Evolutionary conservation across 73 alveolate species (phyloP), one percentile per base, ranked within the genome.

Genomic region (Tetrahymena borealis): DNA sequence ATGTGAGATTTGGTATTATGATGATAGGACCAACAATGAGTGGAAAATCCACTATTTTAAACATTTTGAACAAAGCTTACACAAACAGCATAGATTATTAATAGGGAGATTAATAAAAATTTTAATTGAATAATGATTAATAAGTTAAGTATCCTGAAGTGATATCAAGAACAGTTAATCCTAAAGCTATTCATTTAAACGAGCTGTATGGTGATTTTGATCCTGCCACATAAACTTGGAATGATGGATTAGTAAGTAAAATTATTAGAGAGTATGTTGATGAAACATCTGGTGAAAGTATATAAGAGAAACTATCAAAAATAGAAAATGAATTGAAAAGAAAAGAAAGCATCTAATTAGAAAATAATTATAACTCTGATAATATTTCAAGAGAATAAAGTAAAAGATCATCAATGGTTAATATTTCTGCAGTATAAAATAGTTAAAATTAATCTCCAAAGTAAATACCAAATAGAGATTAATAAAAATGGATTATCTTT

Each of bases 1-100:
- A 93, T 79, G 95, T 93, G 0, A 93, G 95, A 93, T 79, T 79
- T 93, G 95, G 95, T 5, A 92, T 93, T 18, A 93, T 93, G 95
- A 40, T 91, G 40, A 93, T 95, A 31, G 97, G 97, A 11, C 90
- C 94, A 41, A 94, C 97, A 0, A 90, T 96, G 91, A 95, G 98
- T 91, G 99, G 99, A 18, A 99, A 99, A 94, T 93, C 99, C 36
- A 91, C 94, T 78, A 99, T 99, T 16, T 96, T 98, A 38, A 91
- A 96, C 91, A 95, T 98, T 4, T 96, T 99, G 33, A 94, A 95
- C 42, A 96, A 95, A 93, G 99, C 99, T 33, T 94, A 60, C 35
- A 60, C 85, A 60, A 60, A 60, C 35, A 60, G 85, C 9, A n/a
- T n/a, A 18, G 85, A 60, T 13, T 60, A 60, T 60, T n/a, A 60